Conservation (phyloP, 768 basidiomycete genomes). For the Mycena haematopus region DNA sequence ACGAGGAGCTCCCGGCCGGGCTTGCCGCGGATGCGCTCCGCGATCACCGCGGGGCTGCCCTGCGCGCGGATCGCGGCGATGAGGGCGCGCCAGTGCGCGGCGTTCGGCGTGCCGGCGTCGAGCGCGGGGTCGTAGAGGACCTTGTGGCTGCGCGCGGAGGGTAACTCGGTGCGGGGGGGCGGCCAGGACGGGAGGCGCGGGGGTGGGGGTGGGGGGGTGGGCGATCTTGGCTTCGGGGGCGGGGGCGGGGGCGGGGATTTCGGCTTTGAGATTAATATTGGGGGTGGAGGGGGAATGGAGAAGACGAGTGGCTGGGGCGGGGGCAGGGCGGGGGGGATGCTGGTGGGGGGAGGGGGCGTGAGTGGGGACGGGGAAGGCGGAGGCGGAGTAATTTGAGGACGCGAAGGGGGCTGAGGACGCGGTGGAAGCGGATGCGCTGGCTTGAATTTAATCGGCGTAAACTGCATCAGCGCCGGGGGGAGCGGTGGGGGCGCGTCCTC, state of each 20-base stretch:
- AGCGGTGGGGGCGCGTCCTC: constrained; percentile 27
- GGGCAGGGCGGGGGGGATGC: neutral
- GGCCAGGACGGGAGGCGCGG: constrained; percentile 59
- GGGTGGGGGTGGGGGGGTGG: constrained; percentile 1
- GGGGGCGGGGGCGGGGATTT: constrained; percentile 33
- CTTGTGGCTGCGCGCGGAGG: constrained; percentile 56
- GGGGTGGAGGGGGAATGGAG: constrained; percentile 5
- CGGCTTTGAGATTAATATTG: neutral
- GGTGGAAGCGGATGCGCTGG: constrained; percentile 28
- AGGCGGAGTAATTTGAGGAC: too few species aligned
- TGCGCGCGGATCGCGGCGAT: constrained; percentile 49
- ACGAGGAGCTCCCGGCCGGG: constrained; percentile 63
- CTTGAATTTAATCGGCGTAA: constrained; percentile 4
- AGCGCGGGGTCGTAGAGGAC: constrained; percentile 67
- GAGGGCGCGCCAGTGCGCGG: constrained; percentile 41
- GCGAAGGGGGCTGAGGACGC: constrained; percentile 4
- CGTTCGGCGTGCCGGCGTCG: constrained; percentile 41
- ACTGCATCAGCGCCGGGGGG: constrained; percentile 36
- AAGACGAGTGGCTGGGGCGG: constrained; percentile 12
- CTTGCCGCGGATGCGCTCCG: constrained; percentile 64
- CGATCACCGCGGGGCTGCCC: constrained; percentile 34
- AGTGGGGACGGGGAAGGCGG: too few species aligned
- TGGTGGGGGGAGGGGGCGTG: neutral
- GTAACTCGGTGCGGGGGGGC: constrained; percentile 56
- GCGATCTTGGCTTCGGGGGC: neutral